Base-by-base conservation (phyloP, 2,329 filamentous ascomycete species). In the Nectriaceae sp. region DNA sequence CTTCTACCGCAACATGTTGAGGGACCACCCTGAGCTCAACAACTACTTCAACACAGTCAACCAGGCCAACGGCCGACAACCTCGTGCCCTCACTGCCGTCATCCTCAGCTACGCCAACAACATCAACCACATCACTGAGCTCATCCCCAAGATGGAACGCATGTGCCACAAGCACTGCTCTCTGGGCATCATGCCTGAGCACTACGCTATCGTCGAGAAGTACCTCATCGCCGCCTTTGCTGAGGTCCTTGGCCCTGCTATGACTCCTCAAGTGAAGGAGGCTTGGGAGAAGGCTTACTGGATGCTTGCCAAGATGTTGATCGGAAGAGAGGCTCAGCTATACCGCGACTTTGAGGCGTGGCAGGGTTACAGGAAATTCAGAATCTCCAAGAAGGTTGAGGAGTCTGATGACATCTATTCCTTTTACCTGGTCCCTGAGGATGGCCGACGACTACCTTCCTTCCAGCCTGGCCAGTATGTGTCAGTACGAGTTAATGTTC, bases 401-500 rank as follows among this genome's bases (percentile, higher is more conserved):
- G 88, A 91, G 67, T 79, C 82, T 1, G 80, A 83, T 3, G 81
- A 87, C 53, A 86, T 90, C 53, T 85, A 79, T 37, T 88, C 85
- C 0, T 89, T 90, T 66, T 84, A 87, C 60, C 77, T 90, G 13
- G 75, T 78, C 43, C 87, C 88, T 0, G 73, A 80, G 5, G 84
- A 89, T 53, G 76, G 74, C 31, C 68, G 77, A 53, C 71, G 73
- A n/a, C 72, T 91, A 35, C 86, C 87, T 0, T 38, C 62, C 0
- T 91, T 82, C 73, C 74, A 79, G 48, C 86, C 88, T 0, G 88
- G 88, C 29, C 87, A 91, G 68, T 91, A 90, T 63, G 77, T 89
- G 51, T 87, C 84, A 0, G 69, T 90, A 40, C 78, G 78, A 42
- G 66, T 85, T 6, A 72, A 77, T 42, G 76, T 88, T 0, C 78